A percentile compares a stretch with the other conserved stretches of the same genome.
phyloP scores from a whole-genome alignment of 345 rosid species.

The Garcia nutans region DNA sequence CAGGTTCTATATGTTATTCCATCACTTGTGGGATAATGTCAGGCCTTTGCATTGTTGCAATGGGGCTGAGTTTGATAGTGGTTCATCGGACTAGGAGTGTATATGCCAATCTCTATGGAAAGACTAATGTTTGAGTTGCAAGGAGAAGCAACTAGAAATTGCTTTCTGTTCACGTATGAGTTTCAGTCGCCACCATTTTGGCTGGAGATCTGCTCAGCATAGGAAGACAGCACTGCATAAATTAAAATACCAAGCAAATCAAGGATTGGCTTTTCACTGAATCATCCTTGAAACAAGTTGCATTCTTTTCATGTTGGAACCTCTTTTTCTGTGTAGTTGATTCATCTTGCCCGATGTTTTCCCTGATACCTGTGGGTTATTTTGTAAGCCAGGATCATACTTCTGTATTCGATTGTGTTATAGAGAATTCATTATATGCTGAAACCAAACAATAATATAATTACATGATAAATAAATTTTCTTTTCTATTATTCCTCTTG shows the following conservation, averaged over 20 bases:
- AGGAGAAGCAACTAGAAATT: constrained; percentile 17
- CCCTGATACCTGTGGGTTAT: neutral
- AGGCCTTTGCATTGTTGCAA: constrained; percentile 53
- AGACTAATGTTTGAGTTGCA: constrained; percentile 32
- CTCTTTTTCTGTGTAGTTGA: neutral
- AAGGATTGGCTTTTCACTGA: neutral
- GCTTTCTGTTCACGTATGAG: neutral
- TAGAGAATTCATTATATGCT: neutral
- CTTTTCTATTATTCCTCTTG: neutral
- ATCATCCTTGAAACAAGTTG: neutral
- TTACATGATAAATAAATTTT: neutral
- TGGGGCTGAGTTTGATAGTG: constrained; percentile 55
- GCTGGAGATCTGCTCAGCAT: neutral
- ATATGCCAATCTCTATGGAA: constrained; percentile 58
- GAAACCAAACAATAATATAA: neutral
- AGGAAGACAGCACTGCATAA: neutral
- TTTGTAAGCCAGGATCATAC: neutral
- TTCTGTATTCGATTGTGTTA: neutral
- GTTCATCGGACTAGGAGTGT: constrained; percentile 61
- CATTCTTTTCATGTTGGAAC: neutral
- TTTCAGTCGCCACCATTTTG: neutral
- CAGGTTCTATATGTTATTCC: constrained; percentile 60
- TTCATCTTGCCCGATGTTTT: neutral
- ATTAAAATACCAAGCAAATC: neutral
- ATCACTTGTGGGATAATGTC: constrained; percentile 61